These are phyloP conservation scores for Cercophora newfieldiana DNA, from an alignment of 495 filamentous ascomycete species.

Conservation along the genomic window DNA sequence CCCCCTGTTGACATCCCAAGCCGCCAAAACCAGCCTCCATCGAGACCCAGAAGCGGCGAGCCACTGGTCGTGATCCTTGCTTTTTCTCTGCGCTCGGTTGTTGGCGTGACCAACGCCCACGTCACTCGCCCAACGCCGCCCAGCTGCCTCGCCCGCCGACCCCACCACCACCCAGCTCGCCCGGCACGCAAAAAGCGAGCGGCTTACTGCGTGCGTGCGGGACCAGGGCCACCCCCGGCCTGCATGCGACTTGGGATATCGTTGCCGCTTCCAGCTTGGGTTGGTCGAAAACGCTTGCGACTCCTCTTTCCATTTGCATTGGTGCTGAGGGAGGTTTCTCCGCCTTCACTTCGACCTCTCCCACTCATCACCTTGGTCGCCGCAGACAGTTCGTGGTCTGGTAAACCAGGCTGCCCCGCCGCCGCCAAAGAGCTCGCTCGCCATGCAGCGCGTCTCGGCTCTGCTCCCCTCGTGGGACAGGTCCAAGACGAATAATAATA, in stretches of 20 bases:
- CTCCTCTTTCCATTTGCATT: slow-evolving; percentile 5
- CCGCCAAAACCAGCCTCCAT: not conserved
- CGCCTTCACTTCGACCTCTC: not conserved
- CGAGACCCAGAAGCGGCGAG: not conserved
- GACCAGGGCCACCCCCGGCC: slow-evolving; percentile 1
- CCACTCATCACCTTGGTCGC: not conserved
- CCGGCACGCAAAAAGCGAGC: not conserved
- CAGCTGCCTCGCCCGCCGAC: not conserved
- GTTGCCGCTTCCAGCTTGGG: not conserved
- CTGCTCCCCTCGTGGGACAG: slow-evolving; percentile 54
- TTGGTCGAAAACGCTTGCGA: slow-evolving; percentile 8
- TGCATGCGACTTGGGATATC: slow-evolving; percentile 8
- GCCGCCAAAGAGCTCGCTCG: slow-evolving; percentile 21
- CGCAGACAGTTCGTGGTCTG: not conserved
- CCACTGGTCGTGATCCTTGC: slow-evolving; percentile 9
- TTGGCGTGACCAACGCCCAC: slow-evolving; percentile 21
- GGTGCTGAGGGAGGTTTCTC: slow-evolving; percentile 7
- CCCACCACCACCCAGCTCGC: slow-evolving; percentile 3
- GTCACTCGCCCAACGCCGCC: slow-evolving; percentile 13
- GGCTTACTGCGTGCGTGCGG: slow-evolving; percentile 6
- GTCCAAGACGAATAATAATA: slow-evolving; percentile 35
- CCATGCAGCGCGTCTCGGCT: slow-evolving; percentile 54
- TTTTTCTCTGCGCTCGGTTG: slow-evolving; percentile 23
- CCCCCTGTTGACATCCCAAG: not conserved
- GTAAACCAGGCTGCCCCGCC: slow-evolving; percentile 15